Base-by-base conservation (phyloP, 202 grass and related monocot genomes). In the Musa balbisiana region DNA sequence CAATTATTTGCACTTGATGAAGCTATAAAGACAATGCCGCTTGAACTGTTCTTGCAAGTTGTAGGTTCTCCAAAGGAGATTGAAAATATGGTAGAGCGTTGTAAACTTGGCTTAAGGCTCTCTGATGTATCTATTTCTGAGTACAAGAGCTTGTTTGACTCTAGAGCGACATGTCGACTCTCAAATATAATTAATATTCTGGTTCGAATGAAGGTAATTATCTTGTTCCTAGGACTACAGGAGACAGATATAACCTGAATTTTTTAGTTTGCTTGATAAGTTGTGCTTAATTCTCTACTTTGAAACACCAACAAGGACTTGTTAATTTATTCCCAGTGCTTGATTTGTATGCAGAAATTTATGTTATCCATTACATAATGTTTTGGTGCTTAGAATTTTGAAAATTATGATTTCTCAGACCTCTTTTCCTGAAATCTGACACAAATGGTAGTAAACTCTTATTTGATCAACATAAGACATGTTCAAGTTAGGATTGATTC, bases 41-140 rank as follows among this genome's bases (percentile, higher is more conserved):
- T 98, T 77, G 84, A 98, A 84, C 67, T 98, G 50, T 98, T 98
- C 78, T 80, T 93, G 75, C 94, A 98, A 86, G 84, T 98, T 82
- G 94, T 93, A 67, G 94, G 94, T 16, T 93, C 84, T 91, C 67
- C 88, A 74, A 91, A 89, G 82, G 93, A 98, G 79, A 88, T 93
- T 54, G 88, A 98, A 77, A 89, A 85, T 72, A 89, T 98, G 83
- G 60, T 81, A 73, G 84, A 81, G 13, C 89, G 79, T 82, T 96
- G 82, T 82, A 85, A 73, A 81, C 84, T 87, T 85, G 87, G 89
- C 43, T 75, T 89, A 76, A 85, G 78, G 55, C 90, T 98, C 56
- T 98, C 88, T 78, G 94, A 91, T 78, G 81, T 98, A 80, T 80
- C 84, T 80, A 49, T 62, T 3, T 76, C 85, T 73, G 94, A 93